Percentiles rank a stretch among this genome's conserved stretches.
These are phyloP conservation scores for Aureobasidium musti DNA, from an alignment of 2,329 filamentous ascomycete species.

Conservation along the genomic window DNA sequence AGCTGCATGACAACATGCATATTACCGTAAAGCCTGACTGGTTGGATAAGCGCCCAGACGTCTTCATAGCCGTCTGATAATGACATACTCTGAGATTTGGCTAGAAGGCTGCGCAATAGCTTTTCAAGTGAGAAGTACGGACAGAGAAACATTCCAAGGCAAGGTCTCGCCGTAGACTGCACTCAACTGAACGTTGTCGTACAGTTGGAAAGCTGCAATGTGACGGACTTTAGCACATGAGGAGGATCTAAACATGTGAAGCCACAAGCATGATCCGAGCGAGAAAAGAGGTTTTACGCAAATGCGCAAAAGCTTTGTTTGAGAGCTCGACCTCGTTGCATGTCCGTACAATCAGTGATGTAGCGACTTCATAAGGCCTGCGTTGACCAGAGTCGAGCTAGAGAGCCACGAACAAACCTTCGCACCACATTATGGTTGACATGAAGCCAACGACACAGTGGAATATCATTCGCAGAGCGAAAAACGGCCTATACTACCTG, in stretches of 20 bases:
- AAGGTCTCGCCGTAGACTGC: no score
- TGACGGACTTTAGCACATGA: not conserved
- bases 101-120: no score
- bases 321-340: not conserved
- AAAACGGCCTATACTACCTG: not conserved
- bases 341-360: not conserved
- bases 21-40: not conserved
- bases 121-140: no score
- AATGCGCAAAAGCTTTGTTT: not conserved
- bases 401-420: no score
- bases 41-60: no score
- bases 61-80: no score
- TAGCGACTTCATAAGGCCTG: not conserved
- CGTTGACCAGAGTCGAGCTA: not conserved
- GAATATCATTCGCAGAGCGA: not conserved
- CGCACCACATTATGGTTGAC: not conserved
- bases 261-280: not conserved
- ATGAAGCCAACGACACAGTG: not conserved
- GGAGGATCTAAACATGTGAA: not conserved
- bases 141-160: no score
- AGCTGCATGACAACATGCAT: constrained; percentile 9
- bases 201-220: no score
- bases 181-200: no score
- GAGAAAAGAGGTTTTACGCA: not conserved
- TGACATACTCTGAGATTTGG: no score